Evolutionary conservation across 2,329 filamentous ascomycete species (phyloP).

Genomic region (Aureobasidium vineae): DNA sequence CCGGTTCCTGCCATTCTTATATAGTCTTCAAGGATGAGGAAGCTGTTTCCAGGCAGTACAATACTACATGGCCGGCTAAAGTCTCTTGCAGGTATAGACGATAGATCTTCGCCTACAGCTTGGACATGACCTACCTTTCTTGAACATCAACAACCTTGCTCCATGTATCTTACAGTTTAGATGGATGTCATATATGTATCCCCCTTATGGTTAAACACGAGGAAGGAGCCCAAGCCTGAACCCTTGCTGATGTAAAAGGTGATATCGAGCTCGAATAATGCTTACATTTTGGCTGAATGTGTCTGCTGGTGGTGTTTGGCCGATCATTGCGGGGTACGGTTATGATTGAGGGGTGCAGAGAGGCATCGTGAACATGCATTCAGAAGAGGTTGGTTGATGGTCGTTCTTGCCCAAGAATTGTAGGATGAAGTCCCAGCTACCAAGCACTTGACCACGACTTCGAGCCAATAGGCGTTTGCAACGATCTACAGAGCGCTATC

Average conservation of each 20-base stretch:
- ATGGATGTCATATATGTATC: not conserved
- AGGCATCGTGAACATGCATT: not conserved
- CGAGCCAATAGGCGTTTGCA: not conserved
- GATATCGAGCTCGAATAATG: not conserved
- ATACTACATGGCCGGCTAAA: not conserved
- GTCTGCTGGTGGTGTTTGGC: not conserved
- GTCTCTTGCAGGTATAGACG: not conserved
- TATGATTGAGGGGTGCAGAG: slow-evolving; percentile 13
- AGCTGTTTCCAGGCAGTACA: not conserved
- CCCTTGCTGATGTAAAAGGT: not conserved
- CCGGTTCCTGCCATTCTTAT: not conserved
- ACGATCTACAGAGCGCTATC: not conserved
- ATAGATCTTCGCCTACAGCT: not conserved
- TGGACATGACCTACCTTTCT: not conserved
- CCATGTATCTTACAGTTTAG: no score
- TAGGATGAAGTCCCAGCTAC: not conserved
- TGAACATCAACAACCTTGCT: not conserved
- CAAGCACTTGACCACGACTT: not conserved
- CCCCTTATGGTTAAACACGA: not conserved
- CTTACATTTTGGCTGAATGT: slow-evolving; percentile 17
- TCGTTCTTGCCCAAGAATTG: not conserved
- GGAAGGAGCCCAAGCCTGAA: not conserved
- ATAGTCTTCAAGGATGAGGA: not conserved
- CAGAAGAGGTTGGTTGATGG: not conserved
- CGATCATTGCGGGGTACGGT: slow-evolving; percentile 9